These are phyloP conservation scores for Taphrina deformans DNA, from an alignment of 1,139 yeast genomes.

Conservation along the genomic window DNA sequence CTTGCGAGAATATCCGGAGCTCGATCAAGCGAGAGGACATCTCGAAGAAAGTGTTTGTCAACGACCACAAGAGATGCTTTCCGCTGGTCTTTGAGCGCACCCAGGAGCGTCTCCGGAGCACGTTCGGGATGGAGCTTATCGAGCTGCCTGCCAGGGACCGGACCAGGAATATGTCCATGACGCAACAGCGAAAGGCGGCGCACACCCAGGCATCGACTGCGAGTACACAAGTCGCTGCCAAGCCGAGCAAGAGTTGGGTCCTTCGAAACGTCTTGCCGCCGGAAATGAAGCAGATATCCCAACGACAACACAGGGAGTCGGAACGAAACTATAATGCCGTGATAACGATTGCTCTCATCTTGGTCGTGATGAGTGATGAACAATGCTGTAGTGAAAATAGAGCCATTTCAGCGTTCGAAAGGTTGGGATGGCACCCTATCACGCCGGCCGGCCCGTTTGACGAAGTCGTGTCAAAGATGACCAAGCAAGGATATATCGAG, in stretches of 20 bases:
- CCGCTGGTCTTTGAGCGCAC: constrained; percentile 36
- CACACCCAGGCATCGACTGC: constrained; percentile 16
- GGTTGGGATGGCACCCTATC: constrained; percentile 29
- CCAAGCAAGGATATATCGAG: constrained; percentile 38
- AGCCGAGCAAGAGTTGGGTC: constrained; percentile 35
- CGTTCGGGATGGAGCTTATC: constrained; percentile 37
- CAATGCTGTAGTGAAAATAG: constrained; percentile 33
- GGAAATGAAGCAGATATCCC: constrained; percentile 19
- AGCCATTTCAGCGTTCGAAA: constrained; percentile 32
- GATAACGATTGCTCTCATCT: constrained; percentile 33
- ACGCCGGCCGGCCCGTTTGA: constrained; percentile 35
- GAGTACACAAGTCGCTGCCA: constrained; percentile 4
- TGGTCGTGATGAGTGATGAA: constrained; percentile 35
- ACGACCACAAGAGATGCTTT: constrained; percentile 37
- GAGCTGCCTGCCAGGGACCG: constrained; percentile 38
- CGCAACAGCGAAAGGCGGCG: constrained; percentile 31
- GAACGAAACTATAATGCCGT: constrained; percentile 32
- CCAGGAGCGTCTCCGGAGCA: constrained; percentile 35
- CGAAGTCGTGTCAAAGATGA: constrained; percentile 36
- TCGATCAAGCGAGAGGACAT: constrained; percentile 37
- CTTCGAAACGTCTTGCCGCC: constrained; percentile 34
- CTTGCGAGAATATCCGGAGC: constrained; percentile 35
- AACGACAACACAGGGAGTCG: constrained; percentile 18
- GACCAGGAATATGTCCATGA: constrained; percentile 30
- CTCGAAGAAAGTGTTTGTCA: constrained; percentile 35